Conservation (phyloP, 2,329 filamentous ascomycete species). For the Periconia digitata region DNA sequence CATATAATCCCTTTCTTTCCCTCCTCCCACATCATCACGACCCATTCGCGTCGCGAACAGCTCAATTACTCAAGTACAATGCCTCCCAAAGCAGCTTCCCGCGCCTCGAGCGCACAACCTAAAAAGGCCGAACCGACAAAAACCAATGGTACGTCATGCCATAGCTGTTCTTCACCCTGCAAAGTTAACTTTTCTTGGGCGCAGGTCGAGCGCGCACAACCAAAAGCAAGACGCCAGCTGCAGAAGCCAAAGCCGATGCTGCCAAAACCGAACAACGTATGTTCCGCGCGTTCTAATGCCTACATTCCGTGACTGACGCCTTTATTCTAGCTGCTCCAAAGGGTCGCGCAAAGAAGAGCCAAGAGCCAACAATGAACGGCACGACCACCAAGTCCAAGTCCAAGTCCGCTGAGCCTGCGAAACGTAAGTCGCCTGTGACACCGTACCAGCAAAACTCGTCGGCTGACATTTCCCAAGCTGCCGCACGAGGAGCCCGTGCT, state of each 20-base stretch:
- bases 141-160: conserved; percentile 33
- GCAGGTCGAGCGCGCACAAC: conserved; percentile 29
- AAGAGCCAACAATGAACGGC: conserved; percentile 4
- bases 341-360: not conserved
- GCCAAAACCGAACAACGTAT: not conserved
- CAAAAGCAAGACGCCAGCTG: conserved; percentile 21
- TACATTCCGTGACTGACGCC: conserved; percentile 3
- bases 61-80: conserved; percentile 15
- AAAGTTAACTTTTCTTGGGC: conserved; percentile 17
- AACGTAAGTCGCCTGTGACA: conserved; percentile 4
- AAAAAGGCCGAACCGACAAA: conserved; percentile 24
- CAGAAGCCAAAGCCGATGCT: not conserved
- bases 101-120: conserved; percentile 28
- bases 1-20: not conserved
- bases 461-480: conserved; percentile 9
- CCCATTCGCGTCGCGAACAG: not conserved
- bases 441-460: not conserved
- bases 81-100: conserved; percentile 30
- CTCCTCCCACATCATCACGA: not conserved
- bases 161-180: too few species aligned
- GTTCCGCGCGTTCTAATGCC: not conserved
- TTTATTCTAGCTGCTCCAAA: conserved; percentile 5
- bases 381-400: conserved; percentile 9
- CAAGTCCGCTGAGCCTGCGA: conserved; percentile 5
- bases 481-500: conserved; percentile 3